A percentile compares a stretch with the other conserved stretches of the same genome.
Evolutionary conservation across 345 rosid genomes (phyloP).

Genomic region (Garcia nutans): DNA sequence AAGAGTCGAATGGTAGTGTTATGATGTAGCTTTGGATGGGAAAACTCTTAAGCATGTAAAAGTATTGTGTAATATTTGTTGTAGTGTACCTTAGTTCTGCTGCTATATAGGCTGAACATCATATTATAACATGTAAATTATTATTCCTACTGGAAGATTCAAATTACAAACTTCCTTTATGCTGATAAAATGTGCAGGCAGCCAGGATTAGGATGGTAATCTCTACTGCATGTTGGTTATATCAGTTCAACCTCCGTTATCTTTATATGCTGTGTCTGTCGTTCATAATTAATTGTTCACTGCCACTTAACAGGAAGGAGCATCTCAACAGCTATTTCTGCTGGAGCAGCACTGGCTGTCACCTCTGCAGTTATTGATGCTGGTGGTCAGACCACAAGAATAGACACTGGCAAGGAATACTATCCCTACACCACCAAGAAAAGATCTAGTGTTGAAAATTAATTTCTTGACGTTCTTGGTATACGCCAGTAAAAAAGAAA

Average conservation of each 20-base stretch:
- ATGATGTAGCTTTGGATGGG: neutral
- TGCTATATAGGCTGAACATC: neutral
- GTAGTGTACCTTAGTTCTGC: neutral
- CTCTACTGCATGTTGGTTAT: neutral
- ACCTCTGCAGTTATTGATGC: slow-evolving; percentile 81
- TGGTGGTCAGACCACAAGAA: slow-evolving; percentile 91
- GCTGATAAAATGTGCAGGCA: neutral
- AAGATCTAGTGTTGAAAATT: slow-evolving; percentile 41
- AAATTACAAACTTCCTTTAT: neutral
- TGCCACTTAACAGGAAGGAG: slow-evolving; percentile 60
- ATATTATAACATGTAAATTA: neutral
- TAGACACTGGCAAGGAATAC: slow-evolving; percentile 85
- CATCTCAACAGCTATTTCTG: slow-evolving; percentile 77
- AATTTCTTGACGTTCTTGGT: slow-evolving; percentile 20
- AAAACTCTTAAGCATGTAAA: neutral
- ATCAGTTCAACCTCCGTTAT: neutral
- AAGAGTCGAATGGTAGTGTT: neutral
- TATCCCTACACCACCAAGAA: slow-evolving; percentile 90
- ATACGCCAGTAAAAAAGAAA: neutral
- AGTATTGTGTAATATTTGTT: neutral
- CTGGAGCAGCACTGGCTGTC: slow-evolving; percentile 82
- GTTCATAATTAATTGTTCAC: neutral
- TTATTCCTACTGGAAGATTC: neutral
- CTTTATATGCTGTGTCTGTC: slow-evolving; percentile 1
- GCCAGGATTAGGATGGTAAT: neutral